Evolutionary conservation across 2,329 filamentous ascomycete species (phyloP), one percentile per base, ranked within the genome.

Genomic region (Trichoderma brevicompactum): DNA sequence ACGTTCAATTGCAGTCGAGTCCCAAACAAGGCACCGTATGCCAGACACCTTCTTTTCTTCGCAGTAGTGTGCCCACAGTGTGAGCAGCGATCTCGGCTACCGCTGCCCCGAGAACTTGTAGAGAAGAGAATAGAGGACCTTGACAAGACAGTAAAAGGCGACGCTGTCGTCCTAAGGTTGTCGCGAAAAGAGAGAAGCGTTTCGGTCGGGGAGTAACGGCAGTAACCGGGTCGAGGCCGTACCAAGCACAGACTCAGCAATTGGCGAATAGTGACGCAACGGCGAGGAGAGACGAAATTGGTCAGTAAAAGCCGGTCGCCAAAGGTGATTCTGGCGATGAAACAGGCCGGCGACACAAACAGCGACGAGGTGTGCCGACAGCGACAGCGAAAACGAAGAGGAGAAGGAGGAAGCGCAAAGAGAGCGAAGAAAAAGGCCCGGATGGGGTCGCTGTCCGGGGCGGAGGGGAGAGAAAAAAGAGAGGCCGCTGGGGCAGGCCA

Each of bases 191-290:
- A 17, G 41, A 36, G 32, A 8, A 17, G 43, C 44, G 54, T 44
- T 50, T 44, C 56, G 56, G 38, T 65, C 56, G 56, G 43, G 49
- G 64, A 55, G 49, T n/a, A 34, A 13, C 64, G 56, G 64, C 49
- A 48, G 56, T 43, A 43, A 56, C 38, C 64, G 64, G 56, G 34
- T 13, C 32, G 10, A 36, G 32, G 58, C 58, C 46, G 60, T 48
- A 34, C 41, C 40, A 46, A 13, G 44, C 44, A 49, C 38, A 48
- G 50, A 19, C n/a, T 44, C 48, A 46, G 56, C 56, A 61, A 62
- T 65, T 65, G 56, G 64, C 64, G 56, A 65, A 55, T 65, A 43
- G 64, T 61, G 64, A 65, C 56, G 56, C 52, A 61, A 53, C 34
- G 64, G 48, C 8, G 23, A 55, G 40, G 49, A 38, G 49, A 38